phyloP scores from a whole-genome alignment of 2,329 filamentous ascomycete species.

The Huntiella bhutanensis region DNA sequence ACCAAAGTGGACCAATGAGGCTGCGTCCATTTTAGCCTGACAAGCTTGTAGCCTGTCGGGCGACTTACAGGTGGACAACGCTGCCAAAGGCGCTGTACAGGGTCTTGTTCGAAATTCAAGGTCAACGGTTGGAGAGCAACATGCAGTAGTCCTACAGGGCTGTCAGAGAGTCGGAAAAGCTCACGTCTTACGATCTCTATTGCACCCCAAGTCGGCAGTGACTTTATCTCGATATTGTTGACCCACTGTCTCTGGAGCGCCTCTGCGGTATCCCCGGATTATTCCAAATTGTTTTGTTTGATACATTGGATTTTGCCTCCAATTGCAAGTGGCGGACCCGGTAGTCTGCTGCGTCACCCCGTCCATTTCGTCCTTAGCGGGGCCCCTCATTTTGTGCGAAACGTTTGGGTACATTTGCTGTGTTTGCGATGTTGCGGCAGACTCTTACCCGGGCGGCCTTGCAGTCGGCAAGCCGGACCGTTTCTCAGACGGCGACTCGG shows the following conservation, averaged over 20 bases:
- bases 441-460: constrained; percentile 49
- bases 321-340: too few relatives aligned
- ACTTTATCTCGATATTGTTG: not conserved
- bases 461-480: constrained; percentile 41
- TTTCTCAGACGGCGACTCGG: constrained; percentile 39
- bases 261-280: too few relatives aligned
- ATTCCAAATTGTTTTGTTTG: too few relatives aligned
- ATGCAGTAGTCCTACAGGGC: too few relatives aligned
- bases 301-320: too few relatives aligned
- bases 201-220: not conserved
- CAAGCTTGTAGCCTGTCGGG: too few relatives aligned
- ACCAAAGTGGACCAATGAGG: too few relatives aligned
- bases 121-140: too few relatives aligned
- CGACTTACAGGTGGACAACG: too few relatives aligned
- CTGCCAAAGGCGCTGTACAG: too few relatives aligned
- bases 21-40: too few relatives aligned
- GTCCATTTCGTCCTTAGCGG: not conserved
- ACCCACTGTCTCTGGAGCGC: not conserved
- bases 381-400: constrained; percentile 1
- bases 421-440: constrained; percentile 44
- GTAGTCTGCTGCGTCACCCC: not conserved
- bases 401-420: not conserved
- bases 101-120: too few relatives aligned
- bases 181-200: constrained; percentile 2
- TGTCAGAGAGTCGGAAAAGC: not conserved